Conservation (phyloP, 2,329 filamentous ascomycete species). For the Laburnicola sp. region DNA sequence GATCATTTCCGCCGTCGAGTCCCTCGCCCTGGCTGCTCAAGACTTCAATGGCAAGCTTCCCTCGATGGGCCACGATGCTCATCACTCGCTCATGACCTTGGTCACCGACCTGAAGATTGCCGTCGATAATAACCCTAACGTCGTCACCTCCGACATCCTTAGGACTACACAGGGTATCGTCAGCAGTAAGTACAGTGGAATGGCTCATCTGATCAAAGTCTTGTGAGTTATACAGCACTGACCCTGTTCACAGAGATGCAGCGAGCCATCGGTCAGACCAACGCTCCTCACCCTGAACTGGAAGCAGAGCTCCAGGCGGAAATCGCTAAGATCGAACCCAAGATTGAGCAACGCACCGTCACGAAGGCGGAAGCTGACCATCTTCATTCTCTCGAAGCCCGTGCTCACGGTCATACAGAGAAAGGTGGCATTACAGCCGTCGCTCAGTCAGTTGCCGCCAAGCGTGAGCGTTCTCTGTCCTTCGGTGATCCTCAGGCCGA, state of each 20-base stretch:
- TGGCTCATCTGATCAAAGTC: neutral
- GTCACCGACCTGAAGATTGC: slow-evolving; percentile 34
- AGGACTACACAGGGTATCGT: slow-evolving; percentile 31
- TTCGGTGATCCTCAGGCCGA: slow-evolving; percentile 23
- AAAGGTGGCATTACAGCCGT: slow-evolving; percentile 43
- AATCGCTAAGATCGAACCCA: slow-evolving; percentile 37
- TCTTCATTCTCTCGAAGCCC: slow-evolving; percentile 48
- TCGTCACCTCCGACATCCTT: slow-evolving; percentile 33
- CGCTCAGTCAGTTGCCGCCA: slow-evolving; percentile 47
- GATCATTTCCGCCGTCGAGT: slow-evolving; percentile 36
- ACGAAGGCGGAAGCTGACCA: slow-evolving; percentile 47
- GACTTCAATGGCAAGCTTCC: slow-evolving; percentile 19
- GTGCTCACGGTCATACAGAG: slow-evolving; percentile 40
- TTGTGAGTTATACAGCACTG: slow-evolving; percentile 5
- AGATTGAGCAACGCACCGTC: slow-evolving; percentile 38
- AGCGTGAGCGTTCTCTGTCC: slow-evolving; percentile 25
- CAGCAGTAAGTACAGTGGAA: slow-evolving; percentile 29
- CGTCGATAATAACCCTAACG: slow-evolving; percentile 26
- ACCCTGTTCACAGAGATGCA: slow-evolving; percentile 33
- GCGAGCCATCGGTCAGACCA: slow-evolving; percentile 29
- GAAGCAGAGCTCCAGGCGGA: slow-evolving; percentile 35
- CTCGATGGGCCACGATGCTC: slow-evolving; percentile 17
- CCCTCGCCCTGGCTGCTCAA: slow-evolving; percentile 30
- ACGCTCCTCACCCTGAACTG: slow-evolving; percentile 34
- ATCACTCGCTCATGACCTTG: slow-evolving; percentile 26